phyloP scores from a whole-genome alignment of 2,329 filamentous ascomycete genomes.

The Aspergillus sclerotialis region DNA sequence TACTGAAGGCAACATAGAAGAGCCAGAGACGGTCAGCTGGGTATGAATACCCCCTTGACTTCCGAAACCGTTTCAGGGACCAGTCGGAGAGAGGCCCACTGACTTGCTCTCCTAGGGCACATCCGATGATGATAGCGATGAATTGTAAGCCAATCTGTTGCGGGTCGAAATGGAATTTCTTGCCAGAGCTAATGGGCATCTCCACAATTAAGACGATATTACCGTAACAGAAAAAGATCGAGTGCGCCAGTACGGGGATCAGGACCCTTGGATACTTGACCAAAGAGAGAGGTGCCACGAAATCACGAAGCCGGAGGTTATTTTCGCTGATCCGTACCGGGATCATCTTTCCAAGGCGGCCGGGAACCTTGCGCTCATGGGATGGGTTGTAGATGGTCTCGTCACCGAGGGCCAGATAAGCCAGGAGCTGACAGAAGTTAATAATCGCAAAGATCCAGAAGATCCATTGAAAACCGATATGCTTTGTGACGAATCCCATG shows the following conservation, averaged over 20 bases:
- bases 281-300: not conserved
- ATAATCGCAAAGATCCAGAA: slow-evolving; percentile 53
- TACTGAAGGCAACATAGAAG: slow-evolving; percentile 46
- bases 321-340: not conserved
- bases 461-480: slow-evolving; percentile 50
- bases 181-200: not conserved
- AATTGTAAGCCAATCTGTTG: slow-evolving; percentile 34
- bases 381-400: not conserved
- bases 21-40: slow-evolving; percentile 52
- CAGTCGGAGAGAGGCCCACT: slow-evolving; percentile 48
- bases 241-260: not conserved
- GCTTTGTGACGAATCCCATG: slow-evolving; percentile 38
- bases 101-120: slow-evolving; percentile 52
- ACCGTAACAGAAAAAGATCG: not conserved
- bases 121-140: slow-evolving; percentile 50
- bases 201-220: not conserved
- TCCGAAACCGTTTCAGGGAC: slow-evolving; percentile 40
- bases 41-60: slow-evolving; percentile 22
- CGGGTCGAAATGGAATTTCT: not conserved
- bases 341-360: not conserved
- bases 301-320: not conserved
- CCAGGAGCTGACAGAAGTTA: slow-evolving; percentile 37
- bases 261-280: not conserved
- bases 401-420: not conserved
- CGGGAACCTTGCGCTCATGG: not conserved